phyloP scores from a whole-genome alignment of 1,284 basidiomycete species.

The Irpex lacteus region DNA sequence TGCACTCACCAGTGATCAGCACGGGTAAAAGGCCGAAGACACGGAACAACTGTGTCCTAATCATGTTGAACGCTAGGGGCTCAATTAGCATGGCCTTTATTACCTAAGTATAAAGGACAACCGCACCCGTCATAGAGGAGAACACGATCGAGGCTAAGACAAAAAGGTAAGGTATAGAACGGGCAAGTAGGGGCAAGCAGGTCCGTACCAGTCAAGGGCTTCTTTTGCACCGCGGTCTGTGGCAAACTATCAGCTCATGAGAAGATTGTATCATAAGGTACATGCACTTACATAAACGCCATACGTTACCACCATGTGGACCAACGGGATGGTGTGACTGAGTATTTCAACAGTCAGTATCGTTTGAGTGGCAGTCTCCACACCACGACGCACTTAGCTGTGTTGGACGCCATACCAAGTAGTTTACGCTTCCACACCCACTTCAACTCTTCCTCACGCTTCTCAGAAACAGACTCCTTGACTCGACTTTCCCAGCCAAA shows the following conservation, averaged over 20 bases:
- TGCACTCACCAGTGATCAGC: conserved; percentile 31
- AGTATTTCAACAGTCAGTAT: not conserved
- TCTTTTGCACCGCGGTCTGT: conserved; percentile 36
- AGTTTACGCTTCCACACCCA: conserved; percentile 40
- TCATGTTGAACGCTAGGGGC: conserved; percentile 31
- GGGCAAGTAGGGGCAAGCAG: not conserved
- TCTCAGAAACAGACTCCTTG: conserved; percentile 40
- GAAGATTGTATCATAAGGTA: not conserved
- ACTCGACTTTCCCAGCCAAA: conserved; percentile 57
- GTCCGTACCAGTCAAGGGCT: conserved; percentile 29
- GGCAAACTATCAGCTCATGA: not conserved
- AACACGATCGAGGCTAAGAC: conserved; percentile 37
- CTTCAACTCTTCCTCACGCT: conserved; percentile 51
- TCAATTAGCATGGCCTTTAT: not conserved
- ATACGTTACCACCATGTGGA: conserved; percentile 69
- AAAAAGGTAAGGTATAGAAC: conserved; percentile 1
- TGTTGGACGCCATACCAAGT: conserved; percentile 33
- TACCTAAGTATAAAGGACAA: not conserved
- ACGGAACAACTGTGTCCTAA: conserved; percentile 30
- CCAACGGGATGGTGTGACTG: conserved; percentile 58
- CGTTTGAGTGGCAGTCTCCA: too few relatives aligned
- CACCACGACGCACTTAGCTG: conserved; percentile 32
- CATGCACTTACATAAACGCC: conserved; percentile 42
- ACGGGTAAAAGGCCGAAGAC: conserved; percentile 32
- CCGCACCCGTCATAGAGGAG: conserved; percentile 38